These are phyloP conservation scores for Cyberlindnera maclurae DNA, from an alignment of 805 yeast genomes.

Conservation along the genomic window DNA sequence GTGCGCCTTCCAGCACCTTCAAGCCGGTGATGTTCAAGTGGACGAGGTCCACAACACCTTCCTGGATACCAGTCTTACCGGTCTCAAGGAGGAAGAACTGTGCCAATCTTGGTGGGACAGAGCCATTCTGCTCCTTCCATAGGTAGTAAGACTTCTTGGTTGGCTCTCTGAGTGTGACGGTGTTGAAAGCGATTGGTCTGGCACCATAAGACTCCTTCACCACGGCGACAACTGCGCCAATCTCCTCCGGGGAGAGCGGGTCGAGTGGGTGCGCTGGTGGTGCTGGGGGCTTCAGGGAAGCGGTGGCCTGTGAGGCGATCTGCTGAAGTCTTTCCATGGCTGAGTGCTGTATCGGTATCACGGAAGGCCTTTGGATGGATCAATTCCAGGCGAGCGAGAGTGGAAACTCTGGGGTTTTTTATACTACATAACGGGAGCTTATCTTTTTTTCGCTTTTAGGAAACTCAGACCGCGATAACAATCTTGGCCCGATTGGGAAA, in stretches of 20 bases:
- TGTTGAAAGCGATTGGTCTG: conserved; percentile 50
- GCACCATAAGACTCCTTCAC: conserved; percentile 41
- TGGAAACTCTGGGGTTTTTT: too few species aligned
- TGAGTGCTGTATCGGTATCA: background rate
- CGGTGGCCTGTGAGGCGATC: conserved; percentile 54
- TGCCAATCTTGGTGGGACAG: conserved; percentile 63
- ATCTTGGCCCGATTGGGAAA: too few species aligned
- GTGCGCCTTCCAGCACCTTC: conserved; percentile 50
- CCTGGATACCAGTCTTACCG: conserved; percentile 57
- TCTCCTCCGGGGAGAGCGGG: conserved; percentile 60
- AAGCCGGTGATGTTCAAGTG: conserved; percentile 40
- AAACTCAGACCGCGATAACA: background rate
- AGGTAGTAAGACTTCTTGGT: conserved; percentile 51
- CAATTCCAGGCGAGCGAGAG: background rate
- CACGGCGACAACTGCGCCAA: conserved; percentile 46
- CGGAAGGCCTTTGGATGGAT: background rate
- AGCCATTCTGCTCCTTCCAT: conserved; percentile 57
- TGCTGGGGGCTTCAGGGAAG: conserved; percentile 46
- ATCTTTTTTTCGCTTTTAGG: background rate
- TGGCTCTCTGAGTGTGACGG: conserved; percentile 68
- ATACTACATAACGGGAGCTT: too few species aligned
- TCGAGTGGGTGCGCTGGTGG: conserved; percentile 62
- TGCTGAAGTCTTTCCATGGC: conserved; percentile 60
- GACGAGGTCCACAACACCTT: conserved; percentile 59
- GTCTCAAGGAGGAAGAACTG: conserved; percentile 55